Base-by-base conservation (phyloP, 768 basidiomycete genomes). In the Naematelia aurantialba region DNA sequence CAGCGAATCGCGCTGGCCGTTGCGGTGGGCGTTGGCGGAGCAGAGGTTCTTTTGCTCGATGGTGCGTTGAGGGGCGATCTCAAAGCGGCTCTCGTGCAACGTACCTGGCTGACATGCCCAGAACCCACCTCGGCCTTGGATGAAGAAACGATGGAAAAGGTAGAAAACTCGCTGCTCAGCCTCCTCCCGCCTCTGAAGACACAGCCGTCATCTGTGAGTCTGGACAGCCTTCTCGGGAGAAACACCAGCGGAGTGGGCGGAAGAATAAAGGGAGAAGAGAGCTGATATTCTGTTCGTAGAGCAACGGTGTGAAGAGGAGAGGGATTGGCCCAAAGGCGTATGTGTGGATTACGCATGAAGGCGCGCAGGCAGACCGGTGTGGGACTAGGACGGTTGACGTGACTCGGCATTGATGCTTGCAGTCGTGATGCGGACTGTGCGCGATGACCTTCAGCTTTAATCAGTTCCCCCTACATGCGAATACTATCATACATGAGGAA, bases 101-200 rank as follows among this genome's bases (percentile, higher is more conserved):
- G 13, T 24, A 12, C 12, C 22, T 14, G 27, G 39, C 64, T 62
- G 45, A 62, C 45, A n/a, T 4, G n/a, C 3, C 17, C 63, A 93
- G 91, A 94, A 76, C 91, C 91, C 1, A 93, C 91, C 0, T 91
- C 89, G 8, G 91, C 91, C 0, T 80, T 94, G 56, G 91, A 94
- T 74, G 79, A 84, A 14, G 81, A 82, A 29, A 83, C 86, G 0
- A 86, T 85, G 13, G 67, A 79, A 13, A 76, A 81, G 26, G 88
- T 94, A 1, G 91, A 94, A 72, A 77, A 81, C 46, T 82, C 79
- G 47, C 77, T 93, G 13, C 59, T 81, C 3, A 71, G 80, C 5
- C 81, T 85, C 55, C 73, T 91, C 31, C 81, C 8, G 77, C 62
- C 59, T 34, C 49, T 29, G 4, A 55, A 60, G 26, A 10, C 52